Conservation (phyloP, 106 monocot species). For the Gastrodia elata region DNA sequence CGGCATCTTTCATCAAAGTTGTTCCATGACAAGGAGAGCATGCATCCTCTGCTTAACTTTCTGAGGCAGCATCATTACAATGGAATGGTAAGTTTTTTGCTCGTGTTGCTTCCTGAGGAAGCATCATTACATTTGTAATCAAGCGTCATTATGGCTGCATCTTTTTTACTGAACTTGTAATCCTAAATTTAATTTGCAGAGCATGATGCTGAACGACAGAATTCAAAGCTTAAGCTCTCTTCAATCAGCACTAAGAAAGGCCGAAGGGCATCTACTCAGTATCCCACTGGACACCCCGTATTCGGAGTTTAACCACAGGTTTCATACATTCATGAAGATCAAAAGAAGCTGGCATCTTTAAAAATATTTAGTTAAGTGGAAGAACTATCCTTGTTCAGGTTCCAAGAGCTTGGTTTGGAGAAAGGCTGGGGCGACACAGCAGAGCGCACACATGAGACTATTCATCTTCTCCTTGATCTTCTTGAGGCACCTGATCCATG, state of each 20-base stretch:
- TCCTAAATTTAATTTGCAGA: conserved; percentile 20
- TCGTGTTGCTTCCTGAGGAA: not conserved
- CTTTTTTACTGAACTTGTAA: not conserved
- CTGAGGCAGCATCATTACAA: conserved; percentile 86
- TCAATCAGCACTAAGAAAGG: conserved; percentile 70
- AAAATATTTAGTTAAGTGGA: not conserved
- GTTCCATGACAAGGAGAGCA: conserved; percentile 91
- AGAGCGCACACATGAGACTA: conserved; percentile 45
- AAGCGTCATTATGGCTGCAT: not conserved
- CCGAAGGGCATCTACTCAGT: conserved; percentile 59
- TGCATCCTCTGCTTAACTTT: conserved; percentile 90
- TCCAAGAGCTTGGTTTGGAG: conserved; percentile 96
- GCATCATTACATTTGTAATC: not conserved
- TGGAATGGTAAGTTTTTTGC: conserved; percentile 50
- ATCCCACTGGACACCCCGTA: conserved; percentile 64
- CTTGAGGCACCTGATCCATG: conserved; percentile 48
- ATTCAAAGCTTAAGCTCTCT: conserved; percentile 36
- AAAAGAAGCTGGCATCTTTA: not conserved
- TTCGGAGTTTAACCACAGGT: conserved; percentile 73
- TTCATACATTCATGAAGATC: not conserved
- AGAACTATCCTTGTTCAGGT: conserved; percentile 28
- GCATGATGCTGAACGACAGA: conserved; percentile 80
- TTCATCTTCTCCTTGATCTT: conserved; percentile 57
- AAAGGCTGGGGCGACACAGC: conserved; percentile 94
- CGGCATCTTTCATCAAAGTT: conserved; percentile 89